Percentiles rank a stretch among this genome's conserved stretches.
phyloP scores from a whole-genome alignment of 2,329 filamentous ascomycete species.

The Aotearoamyces nothofagi region DNA sequence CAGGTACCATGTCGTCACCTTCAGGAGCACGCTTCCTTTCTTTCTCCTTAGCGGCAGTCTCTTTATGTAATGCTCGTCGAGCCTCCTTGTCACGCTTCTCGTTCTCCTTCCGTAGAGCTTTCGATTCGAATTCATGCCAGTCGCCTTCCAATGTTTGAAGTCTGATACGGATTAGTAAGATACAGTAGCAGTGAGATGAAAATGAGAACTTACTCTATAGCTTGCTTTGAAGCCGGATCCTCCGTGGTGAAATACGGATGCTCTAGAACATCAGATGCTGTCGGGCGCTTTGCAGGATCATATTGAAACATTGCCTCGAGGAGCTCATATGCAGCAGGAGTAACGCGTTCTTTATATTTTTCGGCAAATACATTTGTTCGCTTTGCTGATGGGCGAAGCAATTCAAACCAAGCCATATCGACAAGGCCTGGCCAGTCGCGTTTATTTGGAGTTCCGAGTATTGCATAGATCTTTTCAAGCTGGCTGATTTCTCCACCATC shows the following conservation, averaged over 20 bases:
- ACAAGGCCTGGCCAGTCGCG: slow-evolving; percentile 76
- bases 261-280: slow-evolving; percentile 67
- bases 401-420: slow-evolving; percentile 96
- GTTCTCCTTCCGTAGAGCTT: slow-evolving; percentile 81
- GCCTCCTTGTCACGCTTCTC: slow-evolving; percentile 41
- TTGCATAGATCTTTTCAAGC: slow-evolving; percentile 88
- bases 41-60: slow-evolving; percentile 11
- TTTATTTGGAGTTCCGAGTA: slow-evolving; percentile 76
- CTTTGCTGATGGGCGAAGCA: slow-evolving; percentile 65
- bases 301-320: slow-evolving; percentile 76
- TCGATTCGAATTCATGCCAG: slow-evolving; percentile 98
- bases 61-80: slow-evolving; percentile 15
- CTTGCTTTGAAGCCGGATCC: slow-evolving; percentile 61
- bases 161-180: slow-evolving; percentile 24
- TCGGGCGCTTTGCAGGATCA: slow-evolving; percentile 71
- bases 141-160: slow-evolving; percentile 75
- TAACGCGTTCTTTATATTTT: slow-evolving; percentile 64
- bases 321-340: slow-evolving; percentile 69
- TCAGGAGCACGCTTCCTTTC: slow-evolving; percentile 17
- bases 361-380: slow-evolving; percentile 65
- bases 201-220: slow-evolving; percentile 52
- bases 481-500: slow-evolving; percentile 94
- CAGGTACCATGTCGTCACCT: slow-evolving; percentile 10
- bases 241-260: slow-evolving; percentile 83
- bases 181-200: slow-evolving; percentile 1